Evolutionary conservation across 2,329 filamentous ascomycete species (phyloP), one percentile per base, ranked within the genome.

Genomic region (Onygena corvina): DNA sequence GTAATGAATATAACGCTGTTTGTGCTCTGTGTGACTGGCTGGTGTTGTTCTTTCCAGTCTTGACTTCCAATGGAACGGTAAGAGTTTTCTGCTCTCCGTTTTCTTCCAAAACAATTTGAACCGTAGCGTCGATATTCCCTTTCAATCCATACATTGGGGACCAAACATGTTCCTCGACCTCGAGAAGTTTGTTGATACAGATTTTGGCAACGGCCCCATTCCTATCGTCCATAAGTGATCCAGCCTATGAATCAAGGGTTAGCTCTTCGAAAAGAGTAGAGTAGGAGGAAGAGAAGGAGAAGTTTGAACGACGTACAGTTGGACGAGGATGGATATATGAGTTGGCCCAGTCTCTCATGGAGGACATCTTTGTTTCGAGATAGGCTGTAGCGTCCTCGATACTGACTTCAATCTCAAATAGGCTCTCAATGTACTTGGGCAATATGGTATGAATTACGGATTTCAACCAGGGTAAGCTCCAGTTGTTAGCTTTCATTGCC

Each of bases 131-230:
- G 52, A 98, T 92, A 58, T 96, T 98, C 25, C 92, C 92, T 65
- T 98, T 98, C 12, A 98, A 73, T 0, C 92, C 92, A 62, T 94
- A 98, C 79, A 88, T 90, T 0, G 92, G 92, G 4, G 90, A 96
- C 92, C 92, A 98, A 23, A 98, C 81, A 61, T 96, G 92, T 65
- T 98, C 92, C 64, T 98, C 92, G 7, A 98, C 86, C 61, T 96
- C 92, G 11, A 98, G 81, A 23, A 98, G 73, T 62, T 96, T 98
- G 60, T 83, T 93, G 57, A 98, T 81, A 57, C 85, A 88, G 76
- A 96, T 82, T 50, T 76, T 83, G 8, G 83, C 79, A 56, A 81
- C 83, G 48, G 83, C 79, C 34, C 83, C 84, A 60, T 88, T 83
- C 42, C 85, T 78, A 56, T 89, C 87, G 56, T 86, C 83, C 20